Percentiles rank a stretch among this genome's conserved stretches.
Conservation (phyloP, 139 green algal species). For the Microglena sp. region DNA sequence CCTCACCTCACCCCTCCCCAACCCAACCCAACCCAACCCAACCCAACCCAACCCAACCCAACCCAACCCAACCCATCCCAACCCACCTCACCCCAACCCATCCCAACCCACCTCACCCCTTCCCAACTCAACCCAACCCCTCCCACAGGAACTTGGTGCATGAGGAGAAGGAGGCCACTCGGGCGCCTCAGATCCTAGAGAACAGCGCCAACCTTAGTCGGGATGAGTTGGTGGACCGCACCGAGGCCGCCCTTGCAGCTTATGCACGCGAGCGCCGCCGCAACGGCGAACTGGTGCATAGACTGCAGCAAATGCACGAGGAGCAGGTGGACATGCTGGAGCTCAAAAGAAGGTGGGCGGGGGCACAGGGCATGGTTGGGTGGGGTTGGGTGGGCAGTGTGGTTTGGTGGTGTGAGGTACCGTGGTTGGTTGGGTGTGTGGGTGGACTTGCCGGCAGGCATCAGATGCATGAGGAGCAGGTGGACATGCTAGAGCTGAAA, state of each 20-base stretch:
- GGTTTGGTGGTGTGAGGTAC: too few relatives aligned
- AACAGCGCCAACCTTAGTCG: constrained; percentile 18
- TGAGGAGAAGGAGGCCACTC: constrained; percentile 34
- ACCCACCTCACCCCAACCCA: too few relatives aligned
- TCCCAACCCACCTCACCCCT: too few relatives aligned
- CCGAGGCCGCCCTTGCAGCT: constrained; percentile 51
- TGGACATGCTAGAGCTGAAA: constrained; percentile 43
- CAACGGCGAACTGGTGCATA: constrained; percentile 81
- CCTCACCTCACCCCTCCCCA: too few relatives aligned
- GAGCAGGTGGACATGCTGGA: constrained; percentile 45
- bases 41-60: too few relatives aligned
- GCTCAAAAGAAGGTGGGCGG: constrained; percentile 29
- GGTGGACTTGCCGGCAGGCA: too few relatives aligned
- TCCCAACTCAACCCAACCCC: neutral
- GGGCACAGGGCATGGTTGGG: neutral
- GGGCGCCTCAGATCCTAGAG: constrained; percentile 15
- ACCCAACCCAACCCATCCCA: too few relatives aligned
- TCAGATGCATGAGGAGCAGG: constrained; percentile 47
- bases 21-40: neutral
- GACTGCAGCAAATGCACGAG: constrained; percentile 47
- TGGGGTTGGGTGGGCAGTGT: neutral
- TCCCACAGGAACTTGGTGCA: constrained; percentile 32
- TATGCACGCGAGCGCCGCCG: constrained; percentile 57
- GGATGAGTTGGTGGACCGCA: constrained; percentile 27
- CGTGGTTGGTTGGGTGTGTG: too few relatives aligned